A percentile compares a stretch with the other conserved stretches of the same genome.
Conservation (phyloP, 441 rosid genomes). For the Erodium chrysanthum region DNA sequence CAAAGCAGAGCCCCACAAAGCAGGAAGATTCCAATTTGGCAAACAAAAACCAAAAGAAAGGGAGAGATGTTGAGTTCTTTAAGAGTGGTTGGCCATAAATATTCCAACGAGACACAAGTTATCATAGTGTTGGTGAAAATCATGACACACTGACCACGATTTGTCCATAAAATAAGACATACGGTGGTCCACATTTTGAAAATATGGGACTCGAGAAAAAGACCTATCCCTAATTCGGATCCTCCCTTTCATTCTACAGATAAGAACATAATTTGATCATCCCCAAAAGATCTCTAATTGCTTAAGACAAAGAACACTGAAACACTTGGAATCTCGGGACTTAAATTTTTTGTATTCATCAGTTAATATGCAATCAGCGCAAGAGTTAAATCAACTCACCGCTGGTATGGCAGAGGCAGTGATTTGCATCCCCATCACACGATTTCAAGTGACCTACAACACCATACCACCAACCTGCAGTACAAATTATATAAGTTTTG, state of each 20-base stretch:
- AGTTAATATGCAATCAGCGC: too few species aligned
- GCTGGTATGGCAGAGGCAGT: constrained; percentile 54
- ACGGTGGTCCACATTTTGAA: constrained; percentile 17
- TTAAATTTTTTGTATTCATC: too few species aligned
- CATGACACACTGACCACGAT: constrained; percentile 42
- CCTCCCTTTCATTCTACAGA: too few species aligned
- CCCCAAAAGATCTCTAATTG: neutral
- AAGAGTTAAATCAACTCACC: too few species aligned
- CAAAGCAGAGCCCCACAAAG: constrained; percentile 31
- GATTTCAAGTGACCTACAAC: constrained; percentile 79
- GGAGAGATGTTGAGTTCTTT: constrained; percentile 28
- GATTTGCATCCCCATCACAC: constrained; percentile 58
- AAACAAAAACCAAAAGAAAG: constrained; percentile 17
- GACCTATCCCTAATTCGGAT: constrained; percentile 17
- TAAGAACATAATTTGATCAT: neutral
- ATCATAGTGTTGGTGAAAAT: constrained; percentile 49
- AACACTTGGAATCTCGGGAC: too few species aligned
- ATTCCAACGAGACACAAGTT: constrained; percentile 44
- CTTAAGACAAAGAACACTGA: too few species aligned
- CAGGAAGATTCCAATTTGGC: constrained; percentile 28
- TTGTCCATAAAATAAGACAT: constrained; percentile 14
- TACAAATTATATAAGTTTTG: too few species aligned
- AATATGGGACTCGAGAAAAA: constrained; percentile 23
- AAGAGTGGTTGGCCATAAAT: constrained; percentile 41
- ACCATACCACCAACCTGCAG: constrained; percentile 98